These are phyloP conservation scores for Adansonia digitata DNA, from an alignment of 345 rosid species.

Conservation along the genomic window DNA sequence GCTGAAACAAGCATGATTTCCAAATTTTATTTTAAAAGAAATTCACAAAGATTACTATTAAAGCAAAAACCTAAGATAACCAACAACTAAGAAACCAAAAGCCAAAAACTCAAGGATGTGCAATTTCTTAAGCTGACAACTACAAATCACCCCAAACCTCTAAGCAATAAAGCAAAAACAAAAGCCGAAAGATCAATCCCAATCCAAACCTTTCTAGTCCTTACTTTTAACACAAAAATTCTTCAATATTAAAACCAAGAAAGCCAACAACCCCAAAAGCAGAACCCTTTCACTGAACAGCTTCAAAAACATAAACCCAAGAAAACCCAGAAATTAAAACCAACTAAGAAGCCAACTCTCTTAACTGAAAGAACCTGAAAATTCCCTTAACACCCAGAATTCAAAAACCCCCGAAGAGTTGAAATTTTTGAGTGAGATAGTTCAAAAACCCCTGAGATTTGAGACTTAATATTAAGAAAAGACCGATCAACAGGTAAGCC, in stretches of 20 bases:
- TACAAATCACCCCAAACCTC: neutral
- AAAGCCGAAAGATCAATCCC: neutral
- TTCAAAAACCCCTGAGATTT: conserved; percentile 7
- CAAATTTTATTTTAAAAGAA: neutral
- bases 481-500: conserved; percentile 29
- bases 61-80: neutral
- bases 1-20: neutral
- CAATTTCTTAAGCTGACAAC: neutral
- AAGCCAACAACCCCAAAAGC: neutral
- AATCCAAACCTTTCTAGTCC: neutral
- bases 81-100: neutral
- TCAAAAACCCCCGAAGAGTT: neutral
- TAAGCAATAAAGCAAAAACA: neutral
- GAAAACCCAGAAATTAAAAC: no score
- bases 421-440: neutral
- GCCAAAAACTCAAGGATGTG: neutral
- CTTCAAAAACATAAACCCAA: neutral
- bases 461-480: conserved; percentile 20
- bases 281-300: neutral
- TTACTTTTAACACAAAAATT: neutral
- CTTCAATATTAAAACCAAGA: neutral
- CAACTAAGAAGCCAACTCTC: no score
- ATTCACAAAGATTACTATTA: neutral
- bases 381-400: conserved; percentile 4
- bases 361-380: neutral